Base-by-base conservation (phyloP, 805 yeast species). In the Millerago galiae region DNA sequence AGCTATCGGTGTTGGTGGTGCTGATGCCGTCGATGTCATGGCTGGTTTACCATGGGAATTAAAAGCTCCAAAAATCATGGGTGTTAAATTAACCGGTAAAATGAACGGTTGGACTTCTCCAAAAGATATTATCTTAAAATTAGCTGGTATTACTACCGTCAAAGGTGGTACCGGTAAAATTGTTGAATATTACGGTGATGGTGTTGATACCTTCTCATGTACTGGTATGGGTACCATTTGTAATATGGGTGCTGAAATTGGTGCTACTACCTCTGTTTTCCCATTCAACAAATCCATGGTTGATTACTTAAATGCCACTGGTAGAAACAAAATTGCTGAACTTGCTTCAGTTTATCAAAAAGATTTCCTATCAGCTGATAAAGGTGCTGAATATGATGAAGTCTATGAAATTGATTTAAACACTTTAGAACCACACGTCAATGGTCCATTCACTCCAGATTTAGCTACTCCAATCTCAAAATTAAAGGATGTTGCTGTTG, bases 171-270 rank as follows among this genome's bases (percentile, higher is more conserved):
- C 98, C 44, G 98, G 98, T 67, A 79, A 79, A 63, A 89, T 90
- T 62, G 95, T 91, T 53, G 98, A 90, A 73, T 90, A 90, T 74
- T 90, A 83, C 60, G 98, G 98, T 66, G 89, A 82, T 42, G 98
- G 98, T 76, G 90, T 90, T 43, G 78, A 83, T 59, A 76, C 91
- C 46, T 82, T 90, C 67, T 85, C 95, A 39, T 88, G 96, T 70
- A 91, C 98, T 40, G 98, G 98, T 77, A 90, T 90, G 98, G 98
- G 95, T 65, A 90, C 98, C 58, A 90, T 90, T 71, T 90, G 98
- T 78, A 90, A 90, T 70, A 90, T 90, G 98, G 98, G 98, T 75
- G 98, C 98, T 54, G 98, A 90, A 72, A 89, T 90, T 56, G 98
- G 98, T 72, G 97, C 97, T 48, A 90, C 98, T 50, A 90, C 98